phyloP scores from a whole-genome alignment of 306 rosid genomes.

The Oxytropis ochrocephala region DNA sequence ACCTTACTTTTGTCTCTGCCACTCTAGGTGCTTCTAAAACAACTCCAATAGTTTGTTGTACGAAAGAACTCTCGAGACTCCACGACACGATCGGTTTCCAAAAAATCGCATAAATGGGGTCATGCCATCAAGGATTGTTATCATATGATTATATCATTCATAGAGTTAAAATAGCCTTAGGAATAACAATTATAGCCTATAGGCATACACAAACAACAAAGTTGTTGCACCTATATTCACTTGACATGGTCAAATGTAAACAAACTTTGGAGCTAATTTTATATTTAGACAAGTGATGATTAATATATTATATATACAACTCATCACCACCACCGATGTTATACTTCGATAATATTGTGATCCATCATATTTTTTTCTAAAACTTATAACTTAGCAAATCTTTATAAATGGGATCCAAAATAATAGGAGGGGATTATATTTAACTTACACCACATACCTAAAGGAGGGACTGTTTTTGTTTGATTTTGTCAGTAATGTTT shows the following conservation, averaged over 20 bases:
- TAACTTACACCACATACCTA: not conserved
- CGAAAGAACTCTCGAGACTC: too few relatives aligned
- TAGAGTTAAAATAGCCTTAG: too few relatives aligned
- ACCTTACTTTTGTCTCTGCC: too few relatives aligned
- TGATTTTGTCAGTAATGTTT: constrained; percentile 19
- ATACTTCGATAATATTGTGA: not conserved
- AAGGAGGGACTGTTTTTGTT: constrained; percentile 4
- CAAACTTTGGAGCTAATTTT: not conserved
- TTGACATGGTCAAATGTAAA: not conserved
- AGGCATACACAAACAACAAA: too few relatives aligned
- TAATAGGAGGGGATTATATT: not conserved
- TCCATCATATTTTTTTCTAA: not conserved
- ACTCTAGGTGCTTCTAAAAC: too few relatives aligned
- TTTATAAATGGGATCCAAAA: too few relatives aligned
- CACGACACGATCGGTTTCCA: too few relatives aligned
- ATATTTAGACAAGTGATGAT: not conserved
- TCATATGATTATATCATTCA: not conserved
- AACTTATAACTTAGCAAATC: constrained; percentile 10
- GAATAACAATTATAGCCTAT: too few relatives aligned
- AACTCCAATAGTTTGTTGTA: too few relatives aligned
- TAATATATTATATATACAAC: not conserved
- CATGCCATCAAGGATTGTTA: too few relatives aligned
- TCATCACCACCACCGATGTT: not conserved
- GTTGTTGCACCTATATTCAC: not conserved
- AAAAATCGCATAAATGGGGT: too few relatives aligned